Percentiles rank a stretch among this genome's conserved stretches.
These are phyloP conservation scores for Petunia hybrid DNA, from an alignment of 305 asterid species.

Conservation along the genomic window DNA sequence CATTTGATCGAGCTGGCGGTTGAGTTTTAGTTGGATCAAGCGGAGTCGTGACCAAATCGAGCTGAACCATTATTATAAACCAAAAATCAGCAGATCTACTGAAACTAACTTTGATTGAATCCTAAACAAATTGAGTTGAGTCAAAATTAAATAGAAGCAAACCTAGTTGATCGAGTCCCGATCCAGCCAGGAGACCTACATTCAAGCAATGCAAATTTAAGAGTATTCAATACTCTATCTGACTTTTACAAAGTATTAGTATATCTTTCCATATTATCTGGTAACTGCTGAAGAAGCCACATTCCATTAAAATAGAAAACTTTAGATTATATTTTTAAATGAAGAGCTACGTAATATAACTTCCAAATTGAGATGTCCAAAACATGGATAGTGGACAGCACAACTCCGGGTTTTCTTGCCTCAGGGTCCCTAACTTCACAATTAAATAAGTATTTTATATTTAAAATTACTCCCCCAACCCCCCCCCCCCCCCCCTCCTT, in stretches of 20 bases:
- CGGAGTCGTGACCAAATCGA: neutral
- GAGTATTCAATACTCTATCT: too few relatives aligned
- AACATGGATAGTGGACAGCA: slow-evolving; percentile 46
- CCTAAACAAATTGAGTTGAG: neutral
- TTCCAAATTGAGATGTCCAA: neutral
- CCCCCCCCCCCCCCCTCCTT: neutral
- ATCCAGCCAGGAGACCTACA: neutral
- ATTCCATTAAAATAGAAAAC: too few relatives aligned
- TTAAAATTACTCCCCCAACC: neutral
- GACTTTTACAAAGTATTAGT: too few relatives aligned
- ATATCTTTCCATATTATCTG: too few relatives aligned
- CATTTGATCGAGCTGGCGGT: neutral
- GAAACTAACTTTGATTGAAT: neutral
- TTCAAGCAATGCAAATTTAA: too few relatives aligned
- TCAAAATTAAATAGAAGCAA: neutral
- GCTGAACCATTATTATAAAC: neutral
- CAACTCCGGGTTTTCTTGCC: slow-evolving; percentile 52
- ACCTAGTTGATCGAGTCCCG: neutral
- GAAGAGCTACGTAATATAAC: neutral
- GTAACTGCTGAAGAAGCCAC: too few relatives aligned
- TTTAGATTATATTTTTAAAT: neutral
- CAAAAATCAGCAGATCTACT: too few relatives aligned
- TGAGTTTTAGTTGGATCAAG: neutral
- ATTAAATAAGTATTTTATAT: neutral
- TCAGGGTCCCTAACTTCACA: neutral